Conservation (phyloP, 169 alveolate genomes). For the Plasmodium blacklocki region DNA sequence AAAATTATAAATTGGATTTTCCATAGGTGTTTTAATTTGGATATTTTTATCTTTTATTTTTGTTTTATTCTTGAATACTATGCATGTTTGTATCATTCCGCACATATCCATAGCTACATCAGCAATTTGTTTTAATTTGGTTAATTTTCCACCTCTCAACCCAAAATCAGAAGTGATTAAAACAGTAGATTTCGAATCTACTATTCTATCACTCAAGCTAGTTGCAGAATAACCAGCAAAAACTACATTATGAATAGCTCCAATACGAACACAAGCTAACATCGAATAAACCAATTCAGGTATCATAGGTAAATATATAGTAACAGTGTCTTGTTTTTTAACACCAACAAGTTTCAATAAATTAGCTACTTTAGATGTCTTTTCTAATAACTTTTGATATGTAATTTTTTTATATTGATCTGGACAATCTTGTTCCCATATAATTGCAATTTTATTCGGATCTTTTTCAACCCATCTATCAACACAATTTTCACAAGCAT, state of each 20-base stretch:
- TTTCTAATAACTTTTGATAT: slow-evolving; percentile 85
- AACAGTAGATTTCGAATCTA: slow-evolving; percentile 90
- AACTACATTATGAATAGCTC: slow-evolving; percentile 97
- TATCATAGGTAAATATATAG: slow-evolving; percentile 97
- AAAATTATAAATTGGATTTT: slow-evolving; percentile 24
- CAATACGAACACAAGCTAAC: slow-evolving; percentile 98
- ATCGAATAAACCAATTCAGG: slow-evolving; percentile 94
- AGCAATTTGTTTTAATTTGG: slow-evolving; percentile 87
- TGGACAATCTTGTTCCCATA: slow-evolving; percentile 93
- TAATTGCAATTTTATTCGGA: slow-evolving; percentile 90
- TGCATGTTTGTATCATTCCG: slow-evolving; percentile 83
- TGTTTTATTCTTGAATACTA: slow-evolving; percentile 86
- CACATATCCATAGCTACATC: slow-evolving; percentile 90
- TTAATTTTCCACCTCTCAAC: slow-evolving; percentile 91
- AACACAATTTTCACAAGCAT: slow-evolving; percentile 95
- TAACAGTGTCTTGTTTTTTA: slow-evolving; percentile 94
- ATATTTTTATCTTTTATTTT: slow-evolving; percentile 15
- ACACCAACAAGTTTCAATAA: slow-evolving; percentile 93
- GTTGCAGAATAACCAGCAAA: slow-evolving; percentile 98
- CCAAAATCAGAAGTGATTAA: slow-evolving; percentile 93
- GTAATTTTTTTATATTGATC: slow-evolving; percentile 83
- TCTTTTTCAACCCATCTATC: slow-evolving; percentile 93
- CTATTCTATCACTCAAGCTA: slow-evolving; percentile 93
- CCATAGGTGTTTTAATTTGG: slow-evolving; percentile 13
- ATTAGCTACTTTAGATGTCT: slow-evolving; percentile 92